Percentiles rank a stretch among this genome's conserved stretches.
Conservation (phyloP, 2,329 filamentous ascomycete genomes). For the Aureobasidium uvarum region DNA sequence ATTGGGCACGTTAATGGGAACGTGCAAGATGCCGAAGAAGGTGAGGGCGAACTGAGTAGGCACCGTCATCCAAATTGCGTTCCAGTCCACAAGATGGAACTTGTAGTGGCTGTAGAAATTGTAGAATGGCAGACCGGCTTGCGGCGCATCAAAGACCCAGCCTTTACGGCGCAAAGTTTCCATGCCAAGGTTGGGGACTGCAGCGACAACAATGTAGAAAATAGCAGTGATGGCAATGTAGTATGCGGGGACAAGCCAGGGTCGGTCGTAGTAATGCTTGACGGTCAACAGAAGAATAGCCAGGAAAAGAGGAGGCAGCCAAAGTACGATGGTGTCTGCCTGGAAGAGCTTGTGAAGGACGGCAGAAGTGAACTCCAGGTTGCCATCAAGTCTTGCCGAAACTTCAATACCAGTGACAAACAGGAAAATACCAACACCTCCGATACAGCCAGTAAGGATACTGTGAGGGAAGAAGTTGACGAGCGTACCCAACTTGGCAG, state of each 20-base stretch:
- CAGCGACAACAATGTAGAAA: conserved; percentile 75
- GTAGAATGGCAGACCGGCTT: conserved; percentile 87
- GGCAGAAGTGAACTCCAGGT: conserved; percentile 73
- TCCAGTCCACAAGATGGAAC: conserved; percentile 66
- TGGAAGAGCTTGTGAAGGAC: conserved; percentile 74
- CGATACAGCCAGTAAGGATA: conserved; percentile 95
- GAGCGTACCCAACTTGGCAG: conserved; percentile 82
- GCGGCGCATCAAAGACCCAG: conserved; percentile 90
- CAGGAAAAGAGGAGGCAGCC: conserved; percentile 75
- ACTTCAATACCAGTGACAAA: conserved; percentile 91
- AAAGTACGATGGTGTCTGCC: conserved; percentile 72
- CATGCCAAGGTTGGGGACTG: conserved; percentile 65
- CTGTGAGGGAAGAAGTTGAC: conserved; percentile 97
- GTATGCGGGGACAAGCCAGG: conserved; percentile 81
- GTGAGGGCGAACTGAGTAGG: conserved; percentile 96
- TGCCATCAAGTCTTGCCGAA: conserved; percentile 82
- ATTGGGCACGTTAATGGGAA: conserved; percentile 96
- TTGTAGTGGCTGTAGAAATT: conserved; percentile 93
- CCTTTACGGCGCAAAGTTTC: conserved; percentile 67
- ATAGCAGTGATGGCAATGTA: conserved; percentile 74
- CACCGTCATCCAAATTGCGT: conserved; percentile 75
- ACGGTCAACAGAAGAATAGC: conserved; percentile 73
- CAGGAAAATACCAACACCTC: conserved; percentile 94
- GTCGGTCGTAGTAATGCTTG: conserved; percentile 73
- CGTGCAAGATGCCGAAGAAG: conserved; percentile 95